Evolutionary conservation across 1,139 yeast species (phyloP).

Genomic region (Yamadazyma pseudoaaseri): DNA sequence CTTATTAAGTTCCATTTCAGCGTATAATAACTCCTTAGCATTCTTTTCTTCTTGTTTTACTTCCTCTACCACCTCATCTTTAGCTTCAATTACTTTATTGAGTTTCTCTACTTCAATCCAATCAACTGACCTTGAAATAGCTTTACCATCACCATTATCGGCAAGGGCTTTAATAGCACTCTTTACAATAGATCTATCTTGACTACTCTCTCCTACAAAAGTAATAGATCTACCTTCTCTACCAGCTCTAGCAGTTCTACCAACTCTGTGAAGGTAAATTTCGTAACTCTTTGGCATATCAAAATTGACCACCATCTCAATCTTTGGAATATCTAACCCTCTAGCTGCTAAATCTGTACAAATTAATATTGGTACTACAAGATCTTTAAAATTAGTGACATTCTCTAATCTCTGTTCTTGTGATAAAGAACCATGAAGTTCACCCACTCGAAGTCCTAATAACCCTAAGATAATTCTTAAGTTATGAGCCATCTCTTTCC

Average conservation of each 20-base stretch:
- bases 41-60: constrained; percentile 84
- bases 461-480: constrained; percentile 83
- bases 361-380: constrained; percentile 80
- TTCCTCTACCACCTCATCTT: constrained; percentile 63
- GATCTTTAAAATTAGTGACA: constrained; percentile 76
- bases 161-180: constrained; percentile 65
- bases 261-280: constrained; percentile 92
- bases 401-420: constrained; percentile 93
- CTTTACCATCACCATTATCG: constrained; percentile 52
- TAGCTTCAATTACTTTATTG: constrained; percentile 56
- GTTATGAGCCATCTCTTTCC: constrained; percentile 88
- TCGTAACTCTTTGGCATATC: constrained; percentile 96
- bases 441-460: constrained; percentile 84
- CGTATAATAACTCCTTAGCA: constrained; percentile 80
- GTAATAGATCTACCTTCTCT: constrained; percentile 91
- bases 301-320: constrained; percentile 87
- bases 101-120: constrained; percentile 80
- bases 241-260: constrained; percentile 99
- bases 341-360: constrained; percentile 99
- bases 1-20: constrained; percentile 87
- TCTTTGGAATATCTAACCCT: constrained; percentile 98
- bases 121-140: constrained; percentile 80
- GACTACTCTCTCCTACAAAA: constrained; percentile 86
- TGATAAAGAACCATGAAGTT: constrained; percentile 88
- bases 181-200: constrained; percentile 84